Evolutionary conservation across 495 filamentous ascomycete species (phyloP).

Genomic region (Podospora pseudoanserina): DNA sequence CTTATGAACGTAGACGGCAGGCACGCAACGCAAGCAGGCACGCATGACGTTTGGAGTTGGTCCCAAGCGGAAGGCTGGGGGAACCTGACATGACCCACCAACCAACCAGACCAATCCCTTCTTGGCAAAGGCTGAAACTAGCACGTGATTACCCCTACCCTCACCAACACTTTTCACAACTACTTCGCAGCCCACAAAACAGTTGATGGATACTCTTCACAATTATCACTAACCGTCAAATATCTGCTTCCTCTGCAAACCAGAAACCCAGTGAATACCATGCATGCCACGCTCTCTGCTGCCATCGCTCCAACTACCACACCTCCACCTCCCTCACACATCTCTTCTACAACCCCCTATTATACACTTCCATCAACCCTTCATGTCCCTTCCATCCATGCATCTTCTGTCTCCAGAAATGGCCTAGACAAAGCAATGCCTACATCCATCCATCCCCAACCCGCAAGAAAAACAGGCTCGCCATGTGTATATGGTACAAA

Average conservation of each 20-base stretch:
- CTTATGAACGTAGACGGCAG: not conserved
- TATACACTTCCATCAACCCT: not conserved
- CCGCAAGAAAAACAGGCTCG: not conserved
- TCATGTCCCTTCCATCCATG: not conserved
- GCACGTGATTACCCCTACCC: not conserved
- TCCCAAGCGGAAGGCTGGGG: not conserved
- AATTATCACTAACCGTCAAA: not conserved
- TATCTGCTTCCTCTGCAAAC: not conserved
- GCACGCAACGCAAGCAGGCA: not conserved
- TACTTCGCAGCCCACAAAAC: no score
- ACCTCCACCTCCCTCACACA: not conserved
- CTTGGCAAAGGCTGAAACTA: not conserved
- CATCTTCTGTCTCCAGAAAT: not conserved
- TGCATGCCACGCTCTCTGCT: not conserved
- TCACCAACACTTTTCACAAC: not conserved
- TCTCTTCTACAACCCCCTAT: not conserved
- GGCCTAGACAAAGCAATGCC: not conserved
- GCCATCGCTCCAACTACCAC: not conserved
- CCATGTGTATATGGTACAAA: not conserved
- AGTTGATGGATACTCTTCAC: not conserved
- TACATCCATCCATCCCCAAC: not conserved
- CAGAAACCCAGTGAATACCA: not conserved
- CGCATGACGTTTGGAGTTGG: slow-evolving; percentile 5
- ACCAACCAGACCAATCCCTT: not conserved
- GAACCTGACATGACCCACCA: not conserved